Evolutionary conservation across 306 rosid species (phyloP).

Genomic region (Cyclanthera cordifolia): DNA sequence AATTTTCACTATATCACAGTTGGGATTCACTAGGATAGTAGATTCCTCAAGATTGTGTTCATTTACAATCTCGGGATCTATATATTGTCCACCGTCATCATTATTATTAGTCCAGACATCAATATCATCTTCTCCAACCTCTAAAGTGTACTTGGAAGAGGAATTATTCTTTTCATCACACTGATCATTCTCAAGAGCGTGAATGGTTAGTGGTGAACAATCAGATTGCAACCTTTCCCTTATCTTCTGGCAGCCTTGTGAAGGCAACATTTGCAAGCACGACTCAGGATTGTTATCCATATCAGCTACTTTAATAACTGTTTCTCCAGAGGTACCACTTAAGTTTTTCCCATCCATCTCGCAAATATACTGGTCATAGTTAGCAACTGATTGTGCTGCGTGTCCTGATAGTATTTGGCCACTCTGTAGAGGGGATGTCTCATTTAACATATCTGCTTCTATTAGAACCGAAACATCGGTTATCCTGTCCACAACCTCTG

Average conservation of each 20-base stretch:
- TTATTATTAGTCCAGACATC: conserved; percentile 12
- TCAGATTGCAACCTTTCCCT: conserved; percentile 26
- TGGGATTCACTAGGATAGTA: conserved; percentile 17
- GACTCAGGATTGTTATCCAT: conserved; percentile 22
- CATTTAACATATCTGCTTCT: conserved; percentile 28
- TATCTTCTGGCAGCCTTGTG: conserved; percentile 22
- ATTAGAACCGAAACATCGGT: conserved; percentile 23
- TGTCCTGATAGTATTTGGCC: conserved; percentile 25
- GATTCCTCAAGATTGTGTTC: conserved; percentile 28
- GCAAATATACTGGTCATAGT: conserved; percentile 20
- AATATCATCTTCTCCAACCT: conserved; percentile 16
- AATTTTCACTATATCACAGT: conserved; percentile 28
- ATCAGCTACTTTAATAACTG: conserved; percentile 24
- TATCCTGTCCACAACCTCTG: conserved; percentile 22
- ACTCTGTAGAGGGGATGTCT: conserved; percentile 22
- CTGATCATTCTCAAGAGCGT: conserved; percentile 21
- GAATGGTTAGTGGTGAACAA: conserved; percentile 28
- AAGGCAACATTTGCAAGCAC: conserved; percentile 22
- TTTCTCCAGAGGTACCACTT: conserved; percentile 30
- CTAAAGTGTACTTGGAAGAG: conserved; percentile 6
- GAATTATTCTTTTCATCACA: conserved; percentile 20
- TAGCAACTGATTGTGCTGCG: conserved; percentile 20
- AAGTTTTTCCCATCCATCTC: conserved; percentile 25
- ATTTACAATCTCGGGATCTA: conserved; percentile 23
- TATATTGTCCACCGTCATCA: conserved; percentile 18